phyloP scores from a whole-genome alignment of 305 asterid species.

The Rubia peregrina region DNA sequence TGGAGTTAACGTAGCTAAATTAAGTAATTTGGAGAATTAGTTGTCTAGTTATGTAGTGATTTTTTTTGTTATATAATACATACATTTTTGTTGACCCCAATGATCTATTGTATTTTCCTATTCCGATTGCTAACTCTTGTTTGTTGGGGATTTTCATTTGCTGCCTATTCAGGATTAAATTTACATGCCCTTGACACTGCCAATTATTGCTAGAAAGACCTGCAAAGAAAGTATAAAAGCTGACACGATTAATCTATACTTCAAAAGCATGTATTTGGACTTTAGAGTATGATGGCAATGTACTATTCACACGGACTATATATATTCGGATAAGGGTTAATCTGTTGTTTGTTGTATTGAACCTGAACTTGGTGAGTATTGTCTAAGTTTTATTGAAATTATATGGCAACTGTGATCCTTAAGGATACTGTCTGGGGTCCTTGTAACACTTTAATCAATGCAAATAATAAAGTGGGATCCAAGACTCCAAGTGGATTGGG shows the following conservation, averaged over 20 bases:
- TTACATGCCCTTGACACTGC: not conserved
- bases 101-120: not conserved
- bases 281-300: not conserved
- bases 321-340: not conserved
- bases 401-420: not conserved
- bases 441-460: not conserved
- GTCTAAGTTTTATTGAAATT: not conserved
- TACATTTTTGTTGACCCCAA: not conserved
- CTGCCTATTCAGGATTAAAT: not conserved
- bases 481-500: not conserved
- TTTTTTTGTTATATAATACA: not conserved
- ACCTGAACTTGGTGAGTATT: not conserved
- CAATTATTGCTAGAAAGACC: not conserved
- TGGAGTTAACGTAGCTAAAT: not conserved
- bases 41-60: not conserved
- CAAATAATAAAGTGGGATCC: not conserved
- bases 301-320: not conserved
- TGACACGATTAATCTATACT: not conserved
- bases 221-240: not conserved
- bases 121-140: not conserved
- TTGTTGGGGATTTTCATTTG: not conserved
- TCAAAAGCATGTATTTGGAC: not conserved
- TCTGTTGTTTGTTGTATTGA: not conserved
- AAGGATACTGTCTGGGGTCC: not conserved
- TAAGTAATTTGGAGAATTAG: not conserved